Percentiles rank a stretch among this genome's conserved stretches.
phyloP scores from a whole-genome alignment of 1,139 yeast species.

The Taphrina flavorubra region DNA sequence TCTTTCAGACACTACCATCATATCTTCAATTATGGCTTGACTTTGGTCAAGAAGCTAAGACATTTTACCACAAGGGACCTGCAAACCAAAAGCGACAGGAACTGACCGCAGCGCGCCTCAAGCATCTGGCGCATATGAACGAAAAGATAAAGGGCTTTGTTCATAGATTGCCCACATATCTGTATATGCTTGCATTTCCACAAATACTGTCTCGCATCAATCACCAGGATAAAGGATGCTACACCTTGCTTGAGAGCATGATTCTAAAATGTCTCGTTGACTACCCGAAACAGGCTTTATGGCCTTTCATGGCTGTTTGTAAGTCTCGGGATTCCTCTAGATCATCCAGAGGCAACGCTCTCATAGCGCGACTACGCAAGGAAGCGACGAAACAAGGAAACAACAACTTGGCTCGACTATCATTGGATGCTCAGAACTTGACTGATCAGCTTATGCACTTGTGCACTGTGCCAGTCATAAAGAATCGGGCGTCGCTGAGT shows the following conservation, averaged over 20 bases:
- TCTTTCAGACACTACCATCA: slow-evolving; percentile 87
- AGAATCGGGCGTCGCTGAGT: slow-evolving; percentile 54
- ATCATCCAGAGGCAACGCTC: slow-evolving; percentile 60
- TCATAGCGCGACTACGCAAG: slow-evolving; percentile 49
- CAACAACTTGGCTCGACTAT: slow-evolving; percentile 39
- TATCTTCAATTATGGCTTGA: slow-evolving; percentile 91
- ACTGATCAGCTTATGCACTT: slow-evolving; percentile 51
- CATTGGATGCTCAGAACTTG: slow-evolving; percentile 49
- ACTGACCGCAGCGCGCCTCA: slow-evolving; percentile 43
- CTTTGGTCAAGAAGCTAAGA: slow-evolving; percentile 58
- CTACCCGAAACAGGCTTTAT: slow-evolving; percentile 82
- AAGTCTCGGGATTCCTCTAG: slow-evolving; percentile 70
- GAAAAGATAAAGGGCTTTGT: slow-evolving; percentile 56
- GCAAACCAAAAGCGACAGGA: slow-evolving; percentile 45
- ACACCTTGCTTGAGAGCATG: slow-evolving; percentile 62
- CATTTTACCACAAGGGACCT: slow-evolving; percentile 20
- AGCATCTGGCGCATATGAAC: slow-evolving; percentile 46
- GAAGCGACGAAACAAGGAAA: slow-evolving; percentile 33
- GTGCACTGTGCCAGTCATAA: slow-evolving; percentile 53
- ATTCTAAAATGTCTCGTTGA: slow-evolving; percentile 63
- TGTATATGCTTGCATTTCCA: slow-evolving; percentile 86
- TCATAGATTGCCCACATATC: slow-evolving; percentile 60
- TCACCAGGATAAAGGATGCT: slow-evolving; percentile 66
- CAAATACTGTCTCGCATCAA: slow-evolving; percentile 81
- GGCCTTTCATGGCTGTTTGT: slow-evolving; percentile 79